Conservation (phyloP, 192 early-diverging fungal genomes). For the Podila horticola region DNA sequence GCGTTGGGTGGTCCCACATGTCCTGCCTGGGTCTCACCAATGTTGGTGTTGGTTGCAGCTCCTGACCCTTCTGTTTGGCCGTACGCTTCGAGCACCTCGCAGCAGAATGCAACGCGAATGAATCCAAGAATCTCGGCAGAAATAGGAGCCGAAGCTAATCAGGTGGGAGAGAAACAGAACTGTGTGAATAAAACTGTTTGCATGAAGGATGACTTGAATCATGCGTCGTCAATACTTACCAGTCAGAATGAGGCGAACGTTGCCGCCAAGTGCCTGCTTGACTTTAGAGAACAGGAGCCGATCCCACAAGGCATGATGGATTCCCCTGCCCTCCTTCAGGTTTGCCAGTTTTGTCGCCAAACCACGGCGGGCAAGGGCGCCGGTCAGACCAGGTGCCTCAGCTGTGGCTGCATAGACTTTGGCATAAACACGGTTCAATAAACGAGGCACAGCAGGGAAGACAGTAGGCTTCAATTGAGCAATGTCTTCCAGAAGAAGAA, state of each 20-base stretch:
- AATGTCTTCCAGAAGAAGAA: conserved; percentile 84
- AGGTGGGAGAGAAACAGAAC: neutral
- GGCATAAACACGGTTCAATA: conserved; percentile 91
- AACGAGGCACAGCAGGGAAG: conserved; percentile 86
- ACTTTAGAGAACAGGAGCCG: conserved; percentile 84
- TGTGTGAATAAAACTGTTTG: neutral
- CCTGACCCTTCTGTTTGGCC: conserved; percentile 86
- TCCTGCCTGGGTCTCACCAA: conserved; percentile 74
- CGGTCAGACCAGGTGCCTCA: conserved; percentile 70
- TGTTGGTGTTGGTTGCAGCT: conserved; percentile 59
- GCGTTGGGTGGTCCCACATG: conserved; percentile 80
- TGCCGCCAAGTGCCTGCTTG: conserved; percentile 80
- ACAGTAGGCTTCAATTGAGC: conserved; percentile 83
- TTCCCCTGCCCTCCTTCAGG: conserved; percentile 66
- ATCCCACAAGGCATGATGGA: conserved; percentile 90
- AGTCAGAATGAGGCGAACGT: conserved; percentile 81
- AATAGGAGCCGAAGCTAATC: conserved; percentile 80
- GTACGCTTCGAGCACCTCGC: conserved; percentile 86
- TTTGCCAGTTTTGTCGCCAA: conserved; percentile 70
- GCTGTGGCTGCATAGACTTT: conserved; percentile 70
- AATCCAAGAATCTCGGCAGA: conserved; percentile 83
- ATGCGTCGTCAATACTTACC: conserved; percentile 49
- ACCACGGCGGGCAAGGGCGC: conserved; percentile 67
- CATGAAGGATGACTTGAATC: neutral
- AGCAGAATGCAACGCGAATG: conserved; percentile 82